Evolutionary conservation across 148 eudicot species (phyloP).

Genomic region (Salicornia ramosissima): DNA sequence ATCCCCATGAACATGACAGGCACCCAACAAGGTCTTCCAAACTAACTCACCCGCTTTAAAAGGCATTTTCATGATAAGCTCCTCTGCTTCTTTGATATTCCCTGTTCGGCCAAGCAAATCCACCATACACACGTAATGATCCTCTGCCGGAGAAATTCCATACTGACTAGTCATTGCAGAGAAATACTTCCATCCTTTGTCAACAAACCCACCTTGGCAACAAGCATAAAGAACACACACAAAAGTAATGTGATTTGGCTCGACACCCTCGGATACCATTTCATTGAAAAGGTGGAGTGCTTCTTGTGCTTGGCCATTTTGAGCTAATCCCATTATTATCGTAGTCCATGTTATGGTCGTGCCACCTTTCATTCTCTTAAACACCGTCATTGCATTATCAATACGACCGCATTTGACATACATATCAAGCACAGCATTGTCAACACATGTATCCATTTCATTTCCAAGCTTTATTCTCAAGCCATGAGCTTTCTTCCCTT

Average conservation of each 20-base stretch:
- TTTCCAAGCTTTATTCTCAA: conserved; percentile 47
- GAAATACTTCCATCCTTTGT: conserved; percentile 51
- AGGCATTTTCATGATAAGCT: conserved; percentile 56
- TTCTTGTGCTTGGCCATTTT: conserved; percentile 41
- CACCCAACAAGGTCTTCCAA: conserved; percentile 69
- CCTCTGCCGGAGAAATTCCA: conserved; percentile 51
- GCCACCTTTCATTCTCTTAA: conserved; percentile 39
- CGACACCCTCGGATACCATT: conserved; percentile 30
- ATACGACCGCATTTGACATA: conserved; percentile 65
- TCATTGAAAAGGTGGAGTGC: conserved; percentile 44
- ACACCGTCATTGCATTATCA: conserved; percentile 40
- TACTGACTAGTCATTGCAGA: conserved; percentile 36
- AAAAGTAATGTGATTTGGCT: conserved; percentile 57
- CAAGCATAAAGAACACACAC: conserved; percentile 59
- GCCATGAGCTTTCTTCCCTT: conserved; percentile 57
- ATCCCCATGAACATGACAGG: conserved; percentile 63
- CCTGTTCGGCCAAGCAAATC: conserved; percentile 67
- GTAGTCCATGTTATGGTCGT: conserved; percentile 64
- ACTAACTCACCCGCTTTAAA: conserved; percentile 36
- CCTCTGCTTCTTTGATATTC: conserved; percentile 52
- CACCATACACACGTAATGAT: conserved; percentile 74
- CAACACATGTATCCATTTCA: conserved; percentile 48
- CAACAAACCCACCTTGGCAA: conserved; percentile 54
- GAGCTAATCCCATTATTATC: conserved; percentile 62
- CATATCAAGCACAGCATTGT: conserved; percentile 68